Base-by-base conservation (phyloP, 164 flowering plant genomes). In the Euptelea pleiosperma region DNA sequence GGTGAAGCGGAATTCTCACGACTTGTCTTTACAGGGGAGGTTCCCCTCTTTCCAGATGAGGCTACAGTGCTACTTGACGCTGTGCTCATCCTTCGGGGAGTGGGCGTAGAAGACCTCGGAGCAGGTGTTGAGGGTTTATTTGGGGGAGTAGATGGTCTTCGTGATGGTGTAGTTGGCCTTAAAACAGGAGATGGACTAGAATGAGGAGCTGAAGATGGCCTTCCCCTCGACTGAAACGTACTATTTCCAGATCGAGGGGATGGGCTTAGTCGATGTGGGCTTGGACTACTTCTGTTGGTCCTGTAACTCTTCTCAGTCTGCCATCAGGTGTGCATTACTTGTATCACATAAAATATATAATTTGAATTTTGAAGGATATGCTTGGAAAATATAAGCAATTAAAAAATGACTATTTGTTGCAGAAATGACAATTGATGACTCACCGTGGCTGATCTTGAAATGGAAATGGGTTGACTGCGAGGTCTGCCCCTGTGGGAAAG, bases 1-100 rank as follows among this genome's bases (percentile, higher is more conserved):
- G 98, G 96, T 58, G 99, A 91, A 35, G 89, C 70, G 15, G 99
- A 94, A 62, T 77, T 86, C 9, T 89, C 99, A 24, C 94, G 74
- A 65, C 69, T 80, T 51, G 84, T 59, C 70, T 77, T 83, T 53
- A 75, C 72, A 26, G 94, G 96, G 12, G 96, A 87, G 57, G 73
- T 62, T 47, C 87, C 94, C 71, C 96, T 82, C 53, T 70, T 71
- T 39, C 77, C 74, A 35, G 87, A 47, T 6, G 83, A 60, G 37
- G 77, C 67, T 10, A 47, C 77, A 26, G 71, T 54, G 58, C 79
- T 62, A 46, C 74, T 74, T 28, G 89, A 82, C 15, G 91, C 86
- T 8, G 83, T 70, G 77, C 87, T 87, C 77, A 72, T 53, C 68
- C 91, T 79, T 55, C 86, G 73, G 14, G 84, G 63, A 18, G 91